A percentile compares a stretch with the other conserved stretches of the same genome.
These are phyloP conservation scores for Phytophthora quininea DNA, from an alignment of 352 stramenopile species.

Conservation along the genomic window DNA sequence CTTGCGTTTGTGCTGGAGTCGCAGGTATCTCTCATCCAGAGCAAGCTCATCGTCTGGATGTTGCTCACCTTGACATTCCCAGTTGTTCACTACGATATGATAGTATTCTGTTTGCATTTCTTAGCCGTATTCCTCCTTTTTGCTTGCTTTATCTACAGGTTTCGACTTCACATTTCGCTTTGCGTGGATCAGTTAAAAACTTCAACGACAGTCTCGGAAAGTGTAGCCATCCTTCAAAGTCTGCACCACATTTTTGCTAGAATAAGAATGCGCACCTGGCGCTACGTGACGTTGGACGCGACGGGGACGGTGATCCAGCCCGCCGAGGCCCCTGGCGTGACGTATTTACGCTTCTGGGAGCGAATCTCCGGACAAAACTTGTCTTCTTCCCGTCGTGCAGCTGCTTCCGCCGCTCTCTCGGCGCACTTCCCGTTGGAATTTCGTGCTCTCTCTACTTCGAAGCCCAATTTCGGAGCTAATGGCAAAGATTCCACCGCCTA, in stretches of 20 bases:
- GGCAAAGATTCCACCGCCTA: constrained; percentile 27
- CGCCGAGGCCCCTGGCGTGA: constrained; percentile 47
- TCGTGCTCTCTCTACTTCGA: constrained; percentile 15
- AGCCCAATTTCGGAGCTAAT: constrained; percentile 62
- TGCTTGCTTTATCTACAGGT: neutral
- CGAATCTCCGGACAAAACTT: constrained; percentile 30
- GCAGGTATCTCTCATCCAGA: neutral
- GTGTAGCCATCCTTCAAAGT: neutral
- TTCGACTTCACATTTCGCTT: constrained; percentile 12
- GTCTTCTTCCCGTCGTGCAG: constrained; percentile 23
- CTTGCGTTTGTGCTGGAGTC: neutral
- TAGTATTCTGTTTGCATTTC: neutral
- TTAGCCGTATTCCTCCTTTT: neutral
- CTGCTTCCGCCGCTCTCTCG: constrained; percentile 31
- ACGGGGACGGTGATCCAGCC: constrained; percentile 74
- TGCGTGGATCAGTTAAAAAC: neutral
- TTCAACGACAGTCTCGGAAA: neutral
- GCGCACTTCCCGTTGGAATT: constrained; percentile 54
- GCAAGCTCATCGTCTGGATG: neutral
- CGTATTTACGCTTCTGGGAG: constrained; percentile 60
- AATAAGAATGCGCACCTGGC: constrained; percentile 13
- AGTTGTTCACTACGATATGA: neutral
- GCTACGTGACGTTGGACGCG: constrained; percentile 69
- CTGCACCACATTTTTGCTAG: no score
- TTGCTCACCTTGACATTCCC: neutral